Percentiles rank a stretch among this genome's conserved stretches.
phyloP scores from a whole-genome alignment of 805 yeast species.

The Kodamaea fukazawae region DNA sequence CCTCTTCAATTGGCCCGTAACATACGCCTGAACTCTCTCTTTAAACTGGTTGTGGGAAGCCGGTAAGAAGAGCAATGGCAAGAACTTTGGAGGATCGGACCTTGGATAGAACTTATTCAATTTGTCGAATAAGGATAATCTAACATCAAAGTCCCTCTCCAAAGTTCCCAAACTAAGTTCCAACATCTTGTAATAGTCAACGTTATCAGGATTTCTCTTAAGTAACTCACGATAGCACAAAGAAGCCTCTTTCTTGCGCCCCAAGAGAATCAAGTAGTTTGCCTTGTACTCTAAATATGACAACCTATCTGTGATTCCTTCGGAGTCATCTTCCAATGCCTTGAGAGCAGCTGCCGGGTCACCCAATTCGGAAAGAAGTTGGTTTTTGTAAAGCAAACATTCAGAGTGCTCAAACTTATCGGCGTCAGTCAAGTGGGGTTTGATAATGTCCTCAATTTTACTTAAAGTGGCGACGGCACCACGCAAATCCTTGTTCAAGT shows the following conservation, averaged over 20 bases:
- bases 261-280: constrained; percentile 56
- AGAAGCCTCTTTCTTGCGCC: constrained; percentile 61
- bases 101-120: constrained; percentile 72
- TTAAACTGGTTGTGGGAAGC: constrained; percentile 50
- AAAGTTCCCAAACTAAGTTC: constrained; percentile 62
- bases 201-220: constrained; percentile 82
- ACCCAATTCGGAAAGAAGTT: constrained; percentile 60
- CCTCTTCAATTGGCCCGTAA: constrained; percentile 59
- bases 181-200: constrained; percentile 59
- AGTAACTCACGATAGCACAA: constrained; percentile 63
- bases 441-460: constrained; percentile 72
- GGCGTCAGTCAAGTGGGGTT: constrained; percentile 61
- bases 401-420: constrained; percentile 82
- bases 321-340: constrained; percentile 50
- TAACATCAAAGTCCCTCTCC: constrained; percentile 41
- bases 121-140: constrained; percentile 61
- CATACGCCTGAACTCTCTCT: constrained; percentile 49
- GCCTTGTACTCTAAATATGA: constrained; percentile 68
- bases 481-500: constrained; percentile 62
- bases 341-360: constrained; percentile 63
- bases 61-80: constrained; percentile 72
- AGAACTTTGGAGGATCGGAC: constrained; percentile 73
- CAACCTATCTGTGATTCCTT: constrained; percentile 52
- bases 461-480: constrained; percentile 70
- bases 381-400: constrained; percentile 69